Evolutionary conservation across 495 filamentous ascomycete genomes (phyloP).

Genomic region (Penicillium roqueforti): DNA sequence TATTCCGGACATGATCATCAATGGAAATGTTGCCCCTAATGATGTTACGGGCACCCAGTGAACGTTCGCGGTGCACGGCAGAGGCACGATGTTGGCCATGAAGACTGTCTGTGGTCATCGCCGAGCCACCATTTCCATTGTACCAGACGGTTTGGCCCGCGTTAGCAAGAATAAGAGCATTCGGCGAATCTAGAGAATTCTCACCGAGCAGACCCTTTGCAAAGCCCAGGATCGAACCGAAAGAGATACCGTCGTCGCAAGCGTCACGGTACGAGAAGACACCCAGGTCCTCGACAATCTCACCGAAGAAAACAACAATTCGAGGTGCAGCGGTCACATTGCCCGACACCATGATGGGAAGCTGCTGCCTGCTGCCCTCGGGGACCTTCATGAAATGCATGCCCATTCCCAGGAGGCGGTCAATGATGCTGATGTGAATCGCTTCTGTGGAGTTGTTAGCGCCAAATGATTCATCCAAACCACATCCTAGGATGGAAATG

Average conservation of each 20-base stretch:
- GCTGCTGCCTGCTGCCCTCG: slow-evolving; percentile 48
- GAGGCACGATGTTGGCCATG: slow-evolving; percentile 49
- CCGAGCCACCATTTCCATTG: slow-evolving; percentile 48
- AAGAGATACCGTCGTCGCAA: slow-evolving; percentile 55
- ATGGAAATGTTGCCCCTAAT: slow-evolving; percentile 51
- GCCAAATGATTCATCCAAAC: not conserved
- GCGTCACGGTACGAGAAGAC: slow-evolving; percentile 66
- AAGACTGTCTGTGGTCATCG: slow-evolving; percentile 54
- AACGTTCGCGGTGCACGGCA: slow-evolving; percentile 40
- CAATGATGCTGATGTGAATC: not conserved
- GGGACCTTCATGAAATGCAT: slow-evolving; percentile 54
- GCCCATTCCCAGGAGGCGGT: not conserved
- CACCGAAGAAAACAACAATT: slow-evolving; percentile 71
- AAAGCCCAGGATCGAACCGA: slow-evolving; percentile 61
- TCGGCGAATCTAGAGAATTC: not conserved
- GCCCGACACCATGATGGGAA: slow-evolving; percentile 62
- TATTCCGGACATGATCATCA: slow-evolving; percentile 54
- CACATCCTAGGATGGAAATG: not conserved
- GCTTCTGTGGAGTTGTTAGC: not conserved
- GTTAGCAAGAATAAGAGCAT: slow-evolving; percentile 64
- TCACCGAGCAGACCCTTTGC: slow-evolving; percentile 46
- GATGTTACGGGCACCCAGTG: slow-evolving; percentile 43
- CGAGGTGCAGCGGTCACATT: slow-evolving; percentile 56
- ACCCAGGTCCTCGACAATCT: slow-evolving; percentile 66
- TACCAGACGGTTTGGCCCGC: slow-evolving; percentile 67